Percentiles rank a stretch among this genome's conserved stretches.
Conservation (phyloP, 345 rosid genomes). For the Linum tenue region DNA sequence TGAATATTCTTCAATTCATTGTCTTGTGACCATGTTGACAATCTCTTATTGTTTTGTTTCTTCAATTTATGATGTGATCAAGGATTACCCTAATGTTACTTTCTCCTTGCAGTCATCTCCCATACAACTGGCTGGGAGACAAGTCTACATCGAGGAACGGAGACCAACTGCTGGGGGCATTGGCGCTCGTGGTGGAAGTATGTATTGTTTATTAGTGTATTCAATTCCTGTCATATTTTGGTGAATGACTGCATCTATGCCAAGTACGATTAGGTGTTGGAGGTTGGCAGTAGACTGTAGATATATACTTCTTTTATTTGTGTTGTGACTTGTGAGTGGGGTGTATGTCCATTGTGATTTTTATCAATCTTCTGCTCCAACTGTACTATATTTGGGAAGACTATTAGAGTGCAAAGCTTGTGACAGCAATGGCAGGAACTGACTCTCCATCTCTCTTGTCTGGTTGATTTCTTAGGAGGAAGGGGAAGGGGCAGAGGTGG, state of each 20-base stretch:
- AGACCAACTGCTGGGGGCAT: constrained; percentile 64
- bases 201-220: constrained; percentile 11
- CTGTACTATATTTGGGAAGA: not conserved
- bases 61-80: too few relatives aligned
- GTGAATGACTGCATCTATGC: not conserved
- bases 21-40: too few relatives aligned
- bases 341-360: not conserved
- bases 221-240: not conserved
- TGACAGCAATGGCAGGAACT: not conserved
- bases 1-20: not conserved
- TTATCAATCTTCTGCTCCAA: not conserved
- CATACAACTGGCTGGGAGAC: constrained; percentile 76
- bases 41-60: too few relatives aligned
- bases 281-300: not conserved
- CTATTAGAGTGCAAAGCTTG: too few relatives aligned
- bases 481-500: constrained; percentile 78
- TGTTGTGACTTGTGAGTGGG: not conserved
- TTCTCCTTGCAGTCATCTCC: constrained; percentile 67
- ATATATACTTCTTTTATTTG: not conserved
- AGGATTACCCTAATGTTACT: constrained; percentile 9
- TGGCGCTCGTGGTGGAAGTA: constrained; percentile 79
- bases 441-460: not conserved
- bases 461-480: constrained; percentile 24
- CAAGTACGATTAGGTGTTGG: not conserved
- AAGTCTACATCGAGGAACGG: constrained; percentile 84